Evolutionary conservation across 225 moss, liverwort and hornwort species (phyloP), one percentile per base, ranked within the genome.

Genomic region (Marchantia paleacea): DNA sequence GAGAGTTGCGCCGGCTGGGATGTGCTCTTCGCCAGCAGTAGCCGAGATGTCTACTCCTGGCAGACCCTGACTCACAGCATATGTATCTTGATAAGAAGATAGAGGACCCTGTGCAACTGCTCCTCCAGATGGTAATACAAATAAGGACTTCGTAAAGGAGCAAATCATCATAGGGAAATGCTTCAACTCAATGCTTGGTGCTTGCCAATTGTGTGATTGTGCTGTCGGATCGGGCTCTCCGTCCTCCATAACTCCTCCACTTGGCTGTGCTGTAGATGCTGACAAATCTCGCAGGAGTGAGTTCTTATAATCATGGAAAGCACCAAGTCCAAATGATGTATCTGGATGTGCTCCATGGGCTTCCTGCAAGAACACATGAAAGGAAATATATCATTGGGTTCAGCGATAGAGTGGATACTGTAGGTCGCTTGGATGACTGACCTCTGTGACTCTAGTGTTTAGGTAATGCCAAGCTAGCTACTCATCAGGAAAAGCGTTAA

Each of bases 261-360:
- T 78, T 13, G 48, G 15, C 10, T 57, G 7, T 53, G 61, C 7
- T 53, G 54, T 16, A 53, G 75, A 80, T 49, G 81, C 80, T 65
- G 85, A 85, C 52, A 94, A 75, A 72, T 96, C 94, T 77, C 94
- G 94, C 57, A 91, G 77, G 25, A 96, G 92, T 28, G 94, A 88
- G 77, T 86, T 96, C 80, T 81, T 89, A 82, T 96, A 96, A 60
- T 96, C 96, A 69, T 91, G 85, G 82, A 91, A 96, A 58, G 96
- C 92, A 85, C 86, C 92, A 78, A 91, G 89, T 69, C 94, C 96
- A 75, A 96, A 86, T 3, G 91, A 86, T 63, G 96, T 96, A 77
- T 91, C 94, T 55, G 94, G 91, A 84, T 94, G 94, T 57, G 90
- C 96, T n/a, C 91, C 90, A 88, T 94, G 96, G 28, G 92, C 94